Evolutionary conservation across 2,329 filamentous ascomycete species (phyloP).

Genomic region (Sporothrix phasma): DNA sequence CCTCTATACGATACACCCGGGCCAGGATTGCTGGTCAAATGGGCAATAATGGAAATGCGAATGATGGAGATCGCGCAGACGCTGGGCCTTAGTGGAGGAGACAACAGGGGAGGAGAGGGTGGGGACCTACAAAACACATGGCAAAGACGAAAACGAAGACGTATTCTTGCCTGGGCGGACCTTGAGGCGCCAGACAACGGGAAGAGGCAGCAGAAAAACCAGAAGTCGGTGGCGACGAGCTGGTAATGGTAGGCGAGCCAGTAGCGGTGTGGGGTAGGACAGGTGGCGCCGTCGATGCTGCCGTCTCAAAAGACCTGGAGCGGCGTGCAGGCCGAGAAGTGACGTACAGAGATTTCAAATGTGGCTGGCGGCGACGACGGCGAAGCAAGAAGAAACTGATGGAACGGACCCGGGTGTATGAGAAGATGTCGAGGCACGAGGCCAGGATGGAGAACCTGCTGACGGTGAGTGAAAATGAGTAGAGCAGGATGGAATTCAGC

Average conservation of each 20-base stretch:
- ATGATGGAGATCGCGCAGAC: constrained; percentile 29
- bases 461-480: constrained; percentile 23
- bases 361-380: constrained; percentile 21
- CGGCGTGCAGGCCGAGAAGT: constrained; percentile 25
- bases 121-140: constrained; percentile 31
- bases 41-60: constrained; percentile 25
- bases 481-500: constrained; percentile 21
- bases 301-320: constrained; percentile 26
- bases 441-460: constrained; percentile 25
- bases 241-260: constrained; percentile 17
- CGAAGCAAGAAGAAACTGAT: constrained; percentile 23
- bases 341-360: constrained; percentile 23
- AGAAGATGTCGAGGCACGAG: constrained; percentile 24
- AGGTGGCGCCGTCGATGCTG: constrained; percentile 1
- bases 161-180: constrained; percentile 12
- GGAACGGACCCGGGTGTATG: constrained; percentile 25
- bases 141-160: constrained; percentile 26
- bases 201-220: constrained; percentile 17
- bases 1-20: constrained; percentile 24
- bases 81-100: constrained; percentile 18
- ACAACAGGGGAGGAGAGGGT: not conserved
- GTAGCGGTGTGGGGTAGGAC: constrained; percentile 14
- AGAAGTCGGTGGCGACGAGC: constrained; percentile 57
- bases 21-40: constrained; percentile 13
- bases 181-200: constrained; percentile 16